Conservation (phyloP, 2,329 filamentous ascomycete species). For the Venturia carpophila region DNA sequence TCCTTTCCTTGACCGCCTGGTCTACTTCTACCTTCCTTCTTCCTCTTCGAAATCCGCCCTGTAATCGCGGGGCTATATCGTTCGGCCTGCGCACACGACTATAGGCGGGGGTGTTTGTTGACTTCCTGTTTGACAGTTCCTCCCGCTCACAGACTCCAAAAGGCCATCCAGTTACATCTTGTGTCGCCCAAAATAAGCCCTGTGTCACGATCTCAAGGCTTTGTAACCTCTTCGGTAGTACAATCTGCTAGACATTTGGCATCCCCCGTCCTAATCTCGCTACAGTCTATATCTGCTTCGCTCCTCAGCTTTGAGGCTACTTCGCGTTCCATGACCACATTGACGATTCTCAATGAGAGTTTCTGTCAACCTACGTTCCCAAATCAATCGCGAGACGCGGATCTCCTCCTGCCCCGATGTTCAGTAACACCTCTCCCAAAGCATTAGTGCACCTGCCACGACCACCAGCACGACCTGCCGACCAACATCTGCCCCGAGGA, state of each 20-base stretch:
- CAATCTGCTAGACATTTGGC: not conserved
- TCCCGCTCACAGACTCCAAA: not conserved
- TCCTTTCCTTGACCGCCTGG: not conserved
- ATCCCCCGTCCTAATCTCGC: slow-evolving; percentile 1
- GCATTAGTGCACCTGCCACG: slow-evolving; percentile 19
- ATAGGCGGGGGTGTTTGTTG: not conserved
- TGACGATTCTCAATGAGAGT: not conserved
- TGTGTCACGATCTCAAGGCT: not conserved
- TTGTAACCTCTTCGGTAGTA: not conserved
- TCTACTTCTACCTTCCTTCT: not conserved
- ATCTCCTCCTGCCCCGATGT: slow-evolving; percentile 15
- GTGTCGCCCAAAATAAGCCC: slow-evolving; percentile 9
- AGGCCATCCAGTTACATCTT: not conserved
- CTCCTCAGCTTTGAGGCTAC: not conserved
- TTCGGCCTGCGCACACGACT: not conserved
- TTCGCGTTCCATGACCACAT: not conserved
- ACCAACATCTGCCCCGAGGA: slow-evolving; percentile 26
- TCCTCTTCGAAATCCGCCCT: not conserved
- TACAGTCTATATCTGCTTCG: slow-evolving; percentile 1
- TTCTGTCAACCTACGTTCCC: not conserved
- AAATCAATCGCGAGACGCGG: not conserved
- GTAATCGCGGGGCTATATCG: not conserved
- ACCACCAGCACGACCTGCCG: slow-evolving; percentile 21
- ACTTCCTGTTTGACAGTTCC: not conserved
- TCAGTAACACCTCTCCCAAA: slow-evolving; percentile 11